Evolutionary conservation across 139 green algal species (phyloP).

Genomic region (Chlamydomonas sp.): DNA sequence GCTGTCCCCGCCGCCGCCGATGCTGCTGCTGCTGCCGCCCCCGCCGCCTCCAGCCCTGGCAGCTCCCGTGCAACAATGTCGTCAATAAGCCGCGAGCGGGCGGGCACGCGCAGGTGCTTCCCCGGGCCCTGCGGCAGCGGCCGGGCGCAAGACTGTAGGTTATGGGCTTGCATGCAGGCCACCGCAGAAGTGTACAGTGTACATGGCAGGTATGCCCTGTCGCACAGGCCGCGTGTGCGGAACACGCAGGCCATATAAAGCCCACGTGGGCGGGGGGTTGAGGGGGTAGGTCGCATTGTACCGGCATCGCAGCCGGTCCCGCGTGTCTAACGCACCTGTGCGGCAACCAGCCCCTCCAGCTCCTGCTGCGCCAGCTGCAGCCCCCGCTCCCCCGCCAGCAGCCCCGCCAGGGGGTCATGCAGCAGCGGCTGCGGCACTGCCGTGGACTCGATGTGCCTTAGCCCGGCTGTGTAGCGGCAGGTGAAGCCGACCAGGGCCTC

Average conservation of each 20-base stretch:
- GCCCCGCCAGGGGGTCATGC: constrained; percentile 22
- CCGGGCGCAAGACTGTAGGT: background rate
- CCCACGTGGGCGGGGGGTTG: too few relatives aligned
- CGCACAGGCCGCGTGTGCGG: too few relatives aligned
- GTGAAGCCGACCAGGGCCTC: constrained; percentile 10
- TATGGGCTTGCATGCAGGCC: background rate
- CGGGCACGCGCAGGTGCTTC: constrained; percentile 55
- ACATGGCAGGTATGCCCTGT: too few relatives aligned
- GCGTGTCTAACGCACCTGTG: background rate
- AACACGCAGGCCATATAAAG: background rate
- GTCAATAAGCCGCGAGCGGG: constrained; percentile 52
- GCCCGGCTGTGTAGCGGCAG: constrained; percentile 13
- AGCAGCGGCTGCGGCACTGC: constrained; percentile 25
- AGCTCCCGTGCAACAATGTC: constrained; percentile 41
- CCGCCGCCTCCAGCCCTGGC: background rate
- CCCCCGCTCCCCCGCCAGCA: constrained; percentile 22
- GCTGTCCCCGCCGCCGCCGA: background rate
- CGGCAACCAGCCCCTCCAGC: constrained; percentile 6
- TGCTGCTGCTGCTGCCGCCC: background rate
- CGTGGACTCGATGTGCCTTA: constrained; percentile 34
- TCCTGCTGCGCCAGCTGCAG: constrained; percentile 28
- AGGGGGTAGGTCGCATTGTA: too few relatives aligned
- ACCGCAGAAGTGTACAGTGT: too few relatives aligned
- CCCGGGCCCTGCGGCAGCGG: constrained; percentile 39
- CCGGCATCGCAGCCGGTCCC: too few relatives aligned